These are phyloP conservation scores for Tetrapisispora taiwanensis DNA, from an alignment of 805 yeast genomes.

Conservation along the genomic window DNA sequence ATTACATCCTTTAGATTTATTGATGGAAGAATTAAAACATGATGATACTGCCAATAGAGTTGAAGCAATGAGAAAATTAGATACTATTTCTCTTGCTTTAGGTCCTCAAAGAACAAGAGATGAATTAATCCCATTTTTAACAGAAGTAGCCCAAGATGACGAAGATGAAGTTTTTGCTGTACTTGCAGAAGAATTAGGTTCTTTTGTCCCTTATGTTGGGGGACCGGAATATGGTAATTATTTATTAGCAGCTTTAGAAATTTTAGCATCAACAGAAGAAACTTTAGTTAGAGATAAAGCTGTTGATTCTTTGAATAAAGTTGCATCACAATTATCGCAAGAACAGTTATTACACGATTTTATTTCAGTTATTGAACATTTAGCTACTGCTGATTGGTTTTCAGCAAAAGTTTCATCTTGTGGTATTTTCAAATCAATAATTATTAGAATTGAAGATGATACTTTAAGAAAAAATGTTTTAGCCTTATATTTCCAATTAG, in stretches of 20 bases:
- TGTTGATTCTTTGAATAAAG: conserved; percentile 66
- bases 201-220: conserved; percentile 81
- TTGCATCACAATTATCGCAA: conserved; percentile 52
- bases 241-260: conserved; percentile 60
- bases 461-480: conserved; percentile 51
- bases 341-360: conserved; percentile 58
- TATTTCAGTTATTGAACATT: conserved; percentile 64
- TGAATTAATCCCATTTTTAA: conserved; percentile 84
- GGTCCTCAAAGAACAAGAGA: conserved; percentile 88
- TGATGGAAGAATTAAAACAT: conserved; percentile 94
- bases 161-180: conserved; percentile 97
- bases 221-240: conserved; percentile 57
- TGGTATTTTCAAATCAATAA: conserved; percentile 69
- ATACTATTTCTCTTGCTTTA: conserved; percentile 87
- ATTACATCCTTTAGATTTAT: conserved; percentile 85
- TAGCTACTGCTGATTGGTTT: conserved; percentile 90
- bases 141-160: conserved; percentile 82
- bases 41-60: conserved; percentile 92
- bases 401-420: conserved; percentile 84
- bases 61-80: conserved; percentile 87
- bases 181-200: conserved; percentile 81
- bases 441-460: conserved; percentile 45
- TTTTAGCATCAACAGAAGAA: conserved; percentile 86
- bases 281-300: conserved; percentile 94
- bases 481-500: conserved; percentile 55